phyloP scores from a whole-genome alignment of 2,329 filamentous ascomycete species.

The Plenodomus tracheiphilus region DNA sequence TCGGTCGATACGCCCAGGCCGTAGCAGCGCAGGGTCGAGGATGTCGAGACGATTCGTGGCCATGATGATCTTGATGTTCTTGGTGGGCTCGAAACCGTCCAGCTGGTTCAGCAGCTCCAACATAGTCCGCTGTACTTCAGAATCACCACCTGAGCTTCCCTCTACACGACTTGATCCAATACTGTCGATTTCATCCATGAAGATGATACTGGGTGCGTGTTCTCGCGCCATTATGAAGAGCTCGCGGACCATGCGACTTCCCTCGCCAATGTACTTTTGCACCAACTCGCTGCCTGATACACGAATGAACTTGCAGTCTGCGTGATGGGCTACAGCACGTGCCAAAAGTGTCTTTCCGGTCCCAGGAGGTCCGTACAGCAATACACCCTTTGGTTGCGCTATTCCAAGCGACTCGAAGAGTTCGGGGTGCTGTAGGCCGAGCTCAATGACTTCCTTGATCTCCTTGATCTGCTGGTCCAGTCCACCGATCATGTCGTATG shows the following conservation, averaged over 20 bases:
- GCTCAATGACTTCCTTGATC: constrained; percentile 99
- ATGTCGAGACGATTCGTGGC: constrained; percentile 98
- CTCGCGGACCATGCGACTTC: constrained; percentile 96
- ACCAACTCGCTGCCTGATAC: constrained; percentile 95
- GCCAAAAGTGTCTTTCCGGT: constrained; percentile 96
- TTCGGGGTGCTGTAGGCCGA: constrained; percentile 96
- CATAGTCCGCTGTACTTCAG: constrained; percentile 98
- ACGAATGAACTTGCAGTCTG: constrained; percentile 98
- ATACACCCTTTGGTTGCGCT: constrained; percentile 94
- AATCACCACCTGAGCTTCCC: constrained; percentile 91
- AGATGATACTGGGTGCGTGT: constrained; percentile 97
- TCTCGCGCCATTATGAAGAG: constrained; percentile 99
- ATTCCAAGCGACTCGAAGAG: constrained; percentile 99
- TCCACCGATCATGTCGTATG: constrained; percentile 99
- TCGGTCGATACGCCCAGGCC: constrained; percentile 95
- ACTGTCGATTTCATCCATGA: constrained; percentile 99
- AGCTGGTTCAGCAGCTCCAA: constrained; percentile 97
- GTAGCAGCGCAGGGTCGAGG: constrained; percentile 88
- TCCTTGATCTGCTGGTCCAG: constrained; percentile 99
- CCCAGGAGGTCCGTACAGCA: constrained; percentile 94
- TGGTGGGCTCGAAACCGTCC: constrained; percentile 97
- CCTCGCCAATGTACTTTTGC: constrained; percentile 99
- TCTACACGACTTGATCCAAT: constrained; percentile 98
- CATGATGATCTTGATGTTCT: constrained; percentile 99
- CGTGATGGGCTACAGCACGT: constrained; percentile 95